Evolutionary conservation across 108 stramenopile species (phyloP).

Genomic region (Skeletonema menzelii): DNA sequence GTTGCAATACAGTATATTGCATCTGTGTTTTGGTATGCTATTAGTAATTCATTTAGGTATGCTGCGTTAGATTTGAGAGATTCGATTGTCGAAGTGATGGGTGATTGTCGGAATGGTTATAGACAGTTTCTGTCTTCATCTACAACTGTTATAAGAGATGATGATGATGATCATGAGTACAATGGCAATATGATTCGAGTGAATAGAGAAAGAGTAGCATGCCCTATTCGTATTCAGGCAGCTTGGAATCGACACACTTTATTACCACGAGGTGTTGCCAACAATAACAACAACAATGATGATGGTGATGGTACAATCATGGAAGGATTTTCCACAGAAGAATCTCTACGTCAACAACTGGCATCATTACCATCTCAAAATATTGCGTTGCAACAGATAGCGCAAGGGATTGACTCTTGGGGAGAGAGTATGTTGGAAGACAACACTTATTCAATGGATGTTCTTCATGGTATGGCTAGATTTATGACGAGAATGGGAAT

Average conservation of each 20-base stretch:
- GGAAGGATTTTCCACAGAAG: constrained; percentile 32
- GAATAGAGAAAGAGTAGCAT: background rate
- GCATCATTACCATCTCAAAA: constrained; percentile 32
- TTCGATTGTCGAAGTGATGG: background rate
- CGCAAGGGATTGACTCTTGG: constrained; percentile 37
- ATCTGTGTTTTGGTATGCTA: constrained; percentile 37
- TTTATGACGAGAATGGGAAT: background rate
- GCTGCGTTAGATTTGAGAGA: constrained; percentile 17
- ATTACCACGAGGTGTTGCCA: constrained; percentile 11
- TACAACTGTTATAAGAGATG: background rate
- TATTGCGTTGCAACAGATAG: constrained; percentile 31
- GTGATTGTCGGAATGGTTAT: background rate
- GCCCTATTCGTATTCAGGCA: constrained; percentile 35
- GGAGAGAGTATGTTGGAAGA: constrained; percentile 14
- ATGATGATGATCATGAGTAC: background rate
- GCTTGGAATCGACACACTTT: constrained; percentile 8
- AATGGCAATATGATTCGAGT: background rate
- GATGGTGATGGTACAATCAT: background rate
- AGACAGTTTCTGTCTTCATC: background rate
- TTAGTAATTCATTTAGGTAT: constrained; percentile 31
- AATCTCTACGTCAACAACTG: constrained; percentile 16
- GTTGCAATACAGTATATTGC: constrained; percentile 6
- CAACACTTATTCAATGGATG: background rate
- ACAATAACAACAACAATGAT: background rate
- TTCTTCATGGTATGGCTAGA: background rate